These are phyloP conservation scores for Hypoxylon sp. DNA, from an alignment of 2,329 filamentous ascomycete species.

Conservation along the genomic window DNA sequence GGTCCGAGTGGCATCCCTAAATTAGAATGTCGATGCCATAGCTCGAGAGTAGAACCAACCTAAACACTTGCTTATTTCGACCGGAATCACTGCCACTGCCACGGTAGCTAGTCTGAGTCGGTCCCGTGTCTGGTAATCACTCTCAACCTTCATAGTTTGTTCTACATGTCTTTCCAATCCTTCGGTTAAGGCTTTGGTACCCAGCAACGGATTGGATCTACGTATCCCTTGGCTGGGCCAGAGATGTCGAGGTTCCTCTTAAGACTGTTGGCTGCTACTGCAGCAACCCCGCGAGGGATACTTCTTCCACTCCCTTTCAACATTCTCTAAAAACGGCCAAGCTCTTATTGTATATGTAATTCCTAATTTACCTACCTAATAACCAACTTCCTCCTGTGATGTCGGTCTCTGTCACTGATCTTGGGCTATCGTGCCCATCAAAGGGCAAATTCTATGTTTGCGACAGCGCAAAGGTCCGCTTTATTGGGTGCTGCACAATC, in stretches of 20 bases:
- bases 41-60: conserved; percentile 15
- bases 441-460: conserved; percentile 53
- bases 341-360: conserved; percentile 10
- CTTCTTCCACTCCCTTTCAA: conserved; percentile 27
- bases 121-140: conserved; percentile 24
- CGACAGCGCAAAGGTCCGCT: conserved; percentile 51
- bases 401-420: conserved; percentile 36
- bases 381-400: conserved; percentile 27
- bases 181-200: conserved; percentile 16
- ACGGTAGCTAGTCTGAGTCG: conserved; percentile 23
- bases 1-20: conserved; percentile 26
- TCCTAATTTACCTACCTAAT: conserved; percentile 19
- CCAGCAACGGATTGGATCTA: conserved; percentile 22
- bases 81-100: conserved; percentile 32
- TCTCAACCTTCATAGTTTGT: conserved; percentile 26
- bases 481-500: conserved; percentile 58
- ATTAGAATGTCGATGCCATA: conserved; percentile 29
- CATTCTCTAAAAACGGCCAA: conserved; percentile 16
- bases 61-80: conserved; percentile 33
- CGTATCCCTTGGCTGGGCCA: conserved; percentile 27
- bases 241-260: conserved; percentile 26
- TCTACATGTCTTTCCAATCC: conserved; percentile 42
- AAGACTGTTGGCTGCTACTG: conserved; percentile 29
- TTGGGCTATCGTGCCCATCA: conserved; percentile 53
- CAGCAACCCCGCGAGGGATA: conserved; percentile 18